Evolutionary conservation across 1,284 basidiomycete genomes (phyloP), one percentile per base, ranked within the genome.

Genomic region (Pisolithus thermaeus): DNA sequence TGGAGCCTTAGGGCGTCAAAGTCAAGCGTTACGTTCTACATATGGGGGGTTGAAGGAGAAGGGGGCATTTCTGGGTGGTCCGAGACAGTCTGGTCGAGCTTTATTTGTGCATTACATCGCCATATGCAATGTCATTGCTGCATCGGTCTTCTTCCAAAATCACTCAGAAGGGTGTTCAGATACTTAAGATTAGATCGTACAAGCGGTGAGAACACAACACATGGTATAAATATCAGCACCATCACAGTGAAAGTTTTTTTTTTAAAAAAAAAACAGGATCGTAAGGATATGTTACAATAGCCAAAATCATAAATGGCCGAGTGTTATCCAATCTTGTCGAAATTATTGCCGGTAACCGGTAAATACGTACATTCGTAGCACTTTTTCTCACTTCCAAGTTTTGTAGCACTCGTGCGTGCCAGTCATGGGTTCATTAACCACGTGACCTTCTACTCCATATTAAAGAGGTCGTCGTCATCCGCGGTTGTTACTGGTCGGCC

Each of bases 401-500:
- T 41, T 39, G 12, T 14, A 14, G 30, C 11, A 30, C 30, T 30
- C 11, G 30, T 30, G 30, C 11, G 30, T 35, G 32, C 32, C 12
- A 14, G 32, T 14, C 12, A 6, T 14, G 1, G 32, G 12, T 35
- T 35, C 12, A 14, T 35, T 23, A 9, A 38, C 16, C 18, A 9
- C 30, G 32, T n/a, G 7, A 14, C 16, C 14, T n/a, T 18, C 38
- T 66, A 75, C 28, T 87, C 84, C 81, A 87, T 82, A 58, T 73
- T 73, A 62, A 87, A 87, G 60, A 87, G 65, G 57, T 82, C 81
- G 59, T 86, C 84, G 56, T 85, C 80, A 56, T 80, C 79, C 28
- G 72, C 74, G 22, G 75, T 79, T 32, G 76, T 65, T 51, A 78
- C 77, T 5, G 82, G 81, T 50, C 78, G 71, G 58, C 79, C 80